phyloP scores from a whole-genome alignment of 2,329 filamentous ascomycete genomes.

The Dothistroma septosporum region DNA sequence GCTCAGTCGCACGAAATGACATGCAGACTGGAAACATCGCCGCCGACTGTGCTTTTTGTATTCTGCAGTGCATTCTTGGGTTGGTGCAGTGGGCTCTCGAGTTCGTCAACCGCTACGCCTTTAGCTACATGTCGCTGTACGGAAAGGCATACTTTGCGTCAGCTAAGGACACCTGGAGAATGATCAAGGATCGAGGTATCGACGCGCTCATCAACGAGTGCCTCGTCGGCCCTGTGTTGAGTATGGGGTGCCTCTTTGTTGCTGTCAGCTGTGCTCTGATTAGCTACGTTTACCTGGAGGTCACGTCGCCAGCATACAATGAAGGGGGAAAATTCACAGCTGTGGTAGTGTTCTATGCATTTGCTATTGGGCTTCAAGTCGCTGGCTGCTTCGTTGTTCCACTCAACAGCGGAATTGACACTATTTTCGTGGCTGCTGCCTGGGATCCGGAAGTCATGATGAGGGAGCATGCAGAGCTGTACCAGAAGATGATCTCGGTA shows the following conservation, averaged over 20 bases:
- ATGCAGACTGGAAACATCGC: conserved; percentile 65
- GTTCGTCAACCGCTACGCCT: conserved; percentile 64
- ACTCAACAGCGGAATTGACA: conserved; percentile 81
- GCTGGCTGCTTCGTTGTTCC: conserved; percentile 87
- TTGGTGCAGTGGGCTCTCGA: conserved; percentile 80
- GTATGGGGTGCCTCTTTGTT: conserved; percentile 69
- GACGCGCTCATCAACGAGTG: conserved; percentile 89
- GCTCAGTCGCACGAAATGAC: conserved; percentile 70
- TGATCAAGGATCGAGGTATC: conserved; percentile 65
- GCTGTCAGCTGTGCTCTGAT: conserved; percentile 77
- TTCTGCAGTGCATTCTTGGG: conserved; percentile 70
- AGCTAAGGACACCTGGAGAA: conserved; percentile 79
- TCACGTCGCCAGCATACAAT: conserved; percentile 79
- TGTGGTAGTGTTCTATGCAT: conserved; percentile 77
- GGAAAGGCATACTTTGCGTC: conserved; percentile 82
- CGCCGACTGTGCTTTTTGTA: conserved; percentile 64
- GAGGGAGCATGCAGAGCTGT: conserved; percentile 75
- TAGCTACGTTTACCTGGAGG: conserved; percentile 80
- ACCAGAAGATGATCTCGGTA: conserved; percentile 69
- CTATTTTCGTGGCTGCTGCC: conserved; percentile 77
- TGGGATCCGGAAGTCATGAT: conserved; percentile 70
- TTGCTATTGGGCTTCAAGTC: conserved; percentile 86
- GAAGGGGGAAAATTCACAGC: conserved; percentile 62
- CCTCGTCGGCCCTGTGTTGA: conserved; percentile 55
- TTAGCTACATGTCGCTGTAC: conserved; percentile 84